Base-by-base conservation (phyloP, 164 flowering plant species). In the Warburgia ugandensis region DNA sequence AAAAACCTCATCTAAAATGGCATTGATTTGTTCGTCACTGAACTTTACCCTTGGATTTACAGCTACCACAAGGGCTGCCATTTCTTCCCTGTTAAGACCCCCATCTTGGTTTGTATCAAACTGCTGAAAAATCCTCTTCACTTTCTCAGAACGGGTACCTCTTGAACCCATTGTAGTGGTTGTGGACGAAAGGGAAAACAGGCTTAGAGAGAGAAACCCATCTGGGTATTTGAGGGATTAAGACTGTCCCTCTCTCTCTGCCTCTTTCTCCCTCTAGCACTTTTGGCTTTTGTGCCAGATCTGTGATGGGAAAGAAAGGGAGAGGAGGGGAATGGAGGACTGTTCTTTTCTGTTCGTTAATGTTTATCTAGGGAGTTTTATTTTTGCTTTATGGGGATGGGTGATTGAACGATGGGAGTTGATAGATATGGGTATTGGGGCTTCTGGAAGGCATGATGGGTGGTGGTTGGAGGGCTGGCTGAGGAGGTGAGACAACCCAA, bases 31-130 rank as follows among this genome's bases (percentile, higher is more conserved):
- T 52, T 89, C 97, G 47, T 82, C 87, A 70, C 87, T 80, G 70
- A 94, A 94, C 62, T 88, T 88, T 14, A 94, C 99, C 66, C 94
- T 71, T 58, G 97, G 96, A 77, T 94, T 94, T 5, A 94, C 97
- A n/a, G 99, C 92, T 0, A 84, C 92, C 10, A 94, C 99, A 10
- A 94, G 77, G 0, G 92, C 74, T 5, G 99, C 84, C 97, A 94
- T 94, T 61, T 94, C 99, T 3, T 79, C 87, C 13, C 97, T 58
- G 62, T 84, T 82, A 20, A 94, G 77, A 1, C 95, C 97, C 0
- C 99, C 96, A 17, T 94, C 99, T 19, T 70, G 61, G 65, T 86
- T 86, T 11, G 27, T 30, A 19, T 94, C 99, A 59, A 94, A 94
- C 69, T 82, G 89, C 56, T 77, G 72, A 65, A 94, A 94, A 2